Percentiles rank a stretch among this genome's conserved stretches.
Conservation (phyloP, 2,329 filamentous ascomycete species). For the Cercospora citrullina region DNA sequence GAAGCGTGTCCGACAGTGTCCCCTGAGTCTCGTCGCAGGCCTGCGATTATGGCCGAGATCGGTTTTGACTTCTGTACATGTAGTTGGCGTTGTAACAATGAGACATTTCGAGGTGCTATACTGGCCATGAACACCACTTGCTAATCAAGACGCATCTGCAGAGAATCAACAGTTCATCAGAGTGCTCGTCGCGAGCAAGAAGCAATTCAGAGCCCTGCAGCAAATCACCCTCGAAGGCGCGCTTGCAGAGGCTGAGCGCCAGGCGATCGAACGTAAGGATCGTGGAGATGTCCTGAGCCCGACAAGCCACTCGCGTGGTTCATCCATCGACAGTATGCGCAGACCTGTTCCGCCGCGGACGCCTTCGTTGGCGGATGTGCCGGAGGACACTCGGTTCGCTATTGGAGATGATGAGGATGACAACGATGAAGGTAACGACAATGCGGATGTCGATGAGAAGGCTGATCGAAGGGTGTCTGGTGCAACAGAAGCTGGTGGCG, state of each 20-base stretch:
- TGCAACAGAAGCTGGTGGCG: background rate
- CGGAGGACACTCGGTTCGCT: conserved; percentile 64
- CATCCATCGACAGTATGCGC: conserved; percentile 67
- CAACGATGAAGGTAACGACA: conserved; percentile 45
- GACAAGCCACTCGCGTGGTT: conserved; percentile 46
- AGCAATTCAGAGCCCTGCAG: conserved; percentile 79
- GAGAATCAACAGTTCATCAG: conserved; percentile 82
- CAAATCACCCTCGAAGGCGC: conserved; percentile 90
- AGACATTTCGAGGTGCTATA: background rate
- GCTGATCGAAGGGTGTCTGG: background rate
- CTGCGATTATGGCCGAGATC: background rate
- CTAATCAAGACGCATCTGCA: conserved; percentile 38
- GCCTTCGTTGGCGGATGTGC: conserved; percentile 64
- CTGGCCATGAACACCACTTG: background rate
- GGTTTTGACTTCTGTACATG: background rate
- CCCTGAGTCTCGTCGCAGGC: background rate
- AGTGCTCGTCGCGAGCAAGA: conserved; percentile 74
- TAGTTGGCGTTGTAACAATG: background rate
- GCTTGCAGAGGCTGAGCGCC: conserved; percentile 83
- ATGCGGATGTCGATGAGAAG: conserved; percentile 8
- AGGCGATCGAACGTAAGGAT: conserved; percentile 67
- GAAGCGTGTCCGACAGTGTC: background rate
- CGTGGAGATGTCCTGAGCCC: conserved; percentile 35
- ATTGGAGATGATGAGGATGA: conserved; percentile 83
- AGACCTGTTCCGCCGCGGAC: conserved; percentile 62